Evolutionary conservation across 345 rosid genomes (phyloP).

Genomic region (Hypericum androsaemum): DNA sequence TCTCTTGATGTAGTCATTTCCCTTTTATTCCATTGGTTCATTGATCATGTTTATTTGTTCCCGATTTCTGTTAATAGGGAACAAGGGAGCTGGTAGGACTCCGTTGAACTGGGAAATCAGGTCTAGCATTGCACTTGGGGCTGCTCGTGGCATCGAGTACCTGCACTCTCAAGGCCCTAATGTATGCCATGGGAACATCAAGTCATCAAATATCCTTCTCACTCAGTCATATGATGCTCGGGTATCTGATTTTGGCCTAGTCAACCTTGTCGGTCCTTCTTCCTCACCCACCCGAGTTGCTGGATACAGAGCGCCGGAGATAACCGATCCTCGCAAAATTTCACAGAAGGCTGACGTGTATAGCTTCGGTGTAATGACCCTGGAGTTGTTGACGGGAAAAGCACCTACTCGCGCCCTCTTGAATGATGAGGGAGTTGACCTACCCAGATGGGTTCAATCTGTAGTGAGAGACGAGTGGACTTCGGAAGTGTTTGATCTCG

Average conservation of each 20-base stretch:
- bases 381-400: conserved; percentile 9
- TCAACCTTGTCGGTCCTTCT: not conserved
- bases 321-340: not conserved
- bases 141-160: conserved; percentile 7
- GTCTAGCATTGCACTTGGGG: not conserved
- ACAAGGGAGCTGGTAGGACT: conserved; percentile 1
- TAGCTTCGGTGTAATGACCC: conserved; percentile 7
- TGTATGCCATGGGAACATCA: conserved; percentile 7
- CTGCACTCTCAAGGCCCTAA: not conserved
- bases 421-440: conserved; percentile 3
- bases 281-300: conserved; percentile 2
- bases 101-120: conserved; percentile 9
- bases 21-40: no score
- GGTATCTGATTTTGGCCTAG: conserved; percentile 7
- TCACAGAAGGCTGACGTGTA: conserved; percentile 5
- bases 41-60: no score
- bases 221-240: not conserved
- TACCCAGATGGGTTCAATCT: conserved; percentile 10
- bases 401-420: not conserved
- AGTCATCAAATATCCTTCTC: conserved; percentile 11
- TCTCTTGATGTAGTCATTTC: no score
- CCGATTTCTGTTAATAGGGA: not conserved
- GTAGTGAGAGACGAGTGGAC: conserved; percentile 10
- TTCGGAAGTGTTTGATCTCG: conserved; percentile 4
- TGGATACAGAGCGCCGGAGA: conserved; percentile 11